These are phyloP conservation scores for Triticum urartu DNA, from an alignment of 176 grass and related monocot species.

Conservation along the genomic window DNA sequence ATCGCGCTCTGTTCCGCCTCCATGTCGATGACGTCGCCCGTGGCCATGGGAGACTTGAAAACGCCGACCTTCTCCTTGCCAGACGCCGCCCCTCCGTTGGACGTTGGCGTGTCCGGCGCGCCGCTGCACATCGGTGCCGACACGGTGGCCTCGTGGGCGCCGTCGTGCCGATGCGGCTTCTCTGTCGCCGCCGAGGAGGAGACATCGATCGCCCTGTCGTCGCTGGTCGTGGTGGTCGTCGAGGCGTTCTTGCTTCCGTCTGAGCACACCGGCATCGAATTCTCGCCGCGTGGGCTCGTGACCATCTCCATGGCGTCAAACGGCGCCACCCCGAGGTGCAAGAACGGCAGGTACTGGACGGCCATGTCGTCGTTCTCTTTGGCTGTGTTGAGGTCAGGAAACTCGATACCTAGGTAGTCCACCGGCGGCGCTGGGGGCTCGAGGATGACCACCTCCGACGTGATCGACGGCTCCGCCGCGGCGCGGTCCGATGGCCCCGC, in stretches of 20 bases:
- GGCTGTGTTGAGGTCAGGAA: constrained; percentile 57
- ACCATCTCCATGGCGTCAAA: constrained; percentile 29
- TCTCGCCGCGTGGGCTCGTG: constrained; percentile 6
- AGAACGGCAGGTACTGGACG: constrained; percentile 72
- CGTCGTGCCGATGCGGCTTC: neutral
- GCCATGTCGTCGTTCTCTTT: constrained; percentile 81
- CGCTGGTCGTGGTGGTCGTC: constrained; percentile 43
- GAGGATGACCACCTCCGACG: constrained; percentile 79
- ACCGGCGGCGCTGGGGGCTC: constrained; percentile 8
- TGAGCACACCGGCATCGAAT: constrained; percentile 14
- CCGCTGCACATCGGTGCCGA: neutral
- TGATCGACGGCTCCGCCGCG: constrained; percentile 41
- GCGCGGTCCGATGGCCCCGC: neutral
- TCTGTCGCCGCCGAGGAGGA: neutral
- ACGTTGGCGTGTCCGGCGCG: constrained; percentile 63
- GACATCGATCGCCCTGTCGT: constrained; percentile 21
- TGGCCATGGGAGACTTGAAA: constrained; percentile 60
- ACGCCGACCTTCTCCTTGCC: constrained; percentile 32
- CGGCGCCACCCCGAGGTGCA: constrained; percentile 34
- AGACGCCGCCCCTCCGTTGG: neutral
- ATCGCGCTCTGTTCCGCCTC: constrained; percentile 73
- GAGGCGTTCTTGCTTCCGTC: constrained; percentile 54
- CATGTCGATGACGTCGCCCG: constrained; percentile 50
- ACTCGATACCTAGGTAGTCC: constrained; percentile 54
- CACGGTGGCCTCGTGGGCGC: neutral